A percentile compares a stretch with the other conserved stretches of the same genome.
Evolutionary conservation across 192 early-diverging fungal genomes (phyloP).

Genomic region (Dissophora globulifera): DNA sequence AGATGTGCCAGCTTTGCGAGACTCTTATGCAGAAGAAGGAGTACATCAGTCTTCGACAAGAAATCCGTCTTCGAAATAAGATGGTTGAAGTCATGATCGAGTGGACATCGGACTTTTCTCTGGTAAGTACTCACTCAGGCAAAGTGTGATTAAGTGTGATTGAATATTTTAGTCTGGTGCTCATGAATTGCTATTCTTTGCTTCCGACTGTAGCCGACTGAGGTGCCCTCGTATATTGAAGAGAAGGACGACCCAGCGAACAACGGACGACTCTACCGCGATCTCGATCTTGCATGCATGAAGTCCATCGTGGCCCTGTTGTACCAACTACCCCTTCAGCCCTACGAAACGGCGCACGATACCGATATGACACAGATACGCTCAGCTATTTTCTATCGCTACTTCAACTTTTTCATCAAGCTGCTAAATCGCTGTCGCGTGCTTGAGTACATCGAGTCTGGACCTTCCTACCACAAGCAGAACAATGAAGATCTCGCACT

Average conservation of each 20-base stretch:
- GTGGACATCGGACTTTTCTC: constrained; percentile 80
- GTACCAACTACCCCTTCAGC: constrained; percentile 77
- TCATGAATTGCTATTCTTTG: neutral
- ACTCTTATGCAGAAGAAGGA: constrained; percentile 80
- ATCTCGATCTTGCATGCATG: constrained; percentile 82
- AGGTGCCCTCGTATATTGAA: constrained; percentile 42
- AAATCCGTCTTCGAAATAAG: constrained; percentile 78
- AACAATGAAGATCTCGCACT: constrained; percentile 47
- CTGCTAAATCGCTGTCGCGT: constrained; percentile 72
- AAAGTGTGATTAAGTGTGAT: neutral
- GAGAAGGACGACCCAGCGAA: constrained; percentile 51
- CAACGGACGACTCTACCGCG: constrained; percentile 74
- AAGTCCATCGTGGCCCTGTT: constrained; percentile 78
- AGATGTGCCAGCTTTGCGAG: constrained; percentile 82
- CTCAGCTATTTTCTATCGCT: constrained; percentile 72
- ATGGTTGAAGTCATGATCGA: constrained; percentile 78
- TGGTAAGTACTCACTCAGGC: constrained; percentile 47
- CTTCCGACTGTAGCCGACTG: constrained; percentile 36
- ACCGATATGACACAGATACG: constrained; percentile 70
- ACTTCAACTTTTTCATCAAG: constrained; percentile 83
- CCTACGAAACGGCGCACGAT: constrained; percentile 67
- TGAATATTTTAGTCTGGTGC: neutral
- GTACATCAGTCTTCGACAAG: constrained; percentile 73
- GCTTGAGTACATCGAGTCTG: constrained; percentile 65
- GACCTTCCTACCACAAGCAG: constrained; percentile 38